These are phyloP conservation scores for Diaporthe citriasiana DNA, from an alignment of 2,329 filamentous ascomycete genomes.

Conservation along the genomic window DNA sequence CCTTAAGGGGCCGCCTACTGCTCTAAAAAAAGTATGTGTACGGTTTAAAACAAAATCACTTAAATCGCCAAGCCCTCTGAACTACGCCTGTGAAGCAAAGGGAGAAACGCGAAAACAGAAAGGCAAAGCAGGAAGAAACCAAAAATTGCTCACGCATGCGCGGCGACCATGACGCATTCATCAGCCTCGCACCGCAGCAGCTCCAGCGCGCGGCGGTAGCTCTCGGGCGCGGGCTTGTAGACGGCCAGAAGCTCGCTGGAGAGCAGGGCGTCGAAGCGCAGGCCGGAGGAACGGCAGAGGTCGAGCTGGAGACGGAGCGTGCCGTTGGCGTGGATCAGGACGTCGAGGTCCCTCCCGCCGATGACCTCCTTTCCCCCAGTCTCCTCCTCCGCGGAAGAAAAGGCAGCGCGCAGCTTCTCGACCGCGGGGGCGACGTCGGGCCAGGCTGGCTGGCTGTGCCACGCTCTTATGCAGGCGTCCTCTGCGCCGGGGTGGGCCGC, in stretches of 20 bases:
- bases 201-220: slow-evolving; percentile 60
- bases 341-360: slow-evolving; percentile 51
- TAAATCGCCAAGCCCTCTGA: no score
- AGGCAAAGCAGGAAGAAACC: background rate
- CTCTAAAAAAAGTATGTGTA: no score
- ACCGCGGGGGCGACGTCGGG: slow-evolving; percentile 63
- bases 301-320: slow-evolving; percentile 69
- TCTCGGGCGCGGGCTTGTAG: slow-evolving; percentile 63
- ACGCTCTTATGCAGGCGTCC: slow-evolving; percentile 53
- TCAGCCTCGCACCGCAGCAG: slow-evolving; percentile 60
- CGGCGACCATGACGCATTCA: slow-evolving; percentile 67
- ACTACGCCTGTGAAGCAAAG: no score
- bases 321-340: slow-evolving; percentile 68
- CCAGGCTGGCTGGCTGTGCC: slow-evolving; percentile 67
- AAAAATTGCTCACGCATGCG: slow-evolving; percentile 53
- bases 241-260: slow-evolving; percentile 64
- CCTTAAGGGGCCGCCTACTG: no score
- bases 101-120: no score
- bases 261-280: slow-evolving; percentile 66
- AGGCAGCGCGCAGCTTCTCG: slow-evolving; percentile 50
- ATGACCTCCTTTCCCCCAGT: background rate
- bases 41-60: no score
- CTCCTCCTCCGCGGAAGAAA: slow-evolving; percentile 3
- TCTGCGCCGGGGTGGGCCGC: slow-evolving; percentile 44
- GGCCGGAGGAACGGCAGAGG: slow-evolving; percentile 60